phyloP scores from a whole-genome alignment of 768 basidiomycete genomes.

The Boletus sp. region DNA sequence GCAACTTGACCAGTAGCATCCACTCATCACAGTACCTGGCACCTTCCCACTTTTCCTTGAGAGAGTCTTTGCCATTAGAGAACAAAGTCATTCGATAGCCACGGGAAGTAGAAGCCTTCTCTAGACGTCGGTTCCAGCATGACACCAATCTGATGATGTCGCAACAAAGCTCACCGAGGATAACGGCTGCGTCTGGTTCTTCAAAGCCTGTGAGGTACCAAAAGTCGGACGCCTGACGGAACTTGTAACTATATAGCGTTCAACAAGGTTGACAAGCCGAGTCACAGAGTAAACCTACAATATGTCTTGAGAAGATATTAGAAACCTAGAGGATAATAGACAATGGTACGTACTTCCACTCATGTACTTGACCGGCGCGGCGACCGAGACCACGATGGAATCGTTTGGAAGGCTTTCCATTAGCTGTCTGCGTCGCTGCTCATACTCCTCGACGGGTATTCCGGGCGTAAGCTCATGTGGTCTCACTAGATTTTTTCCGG shows the following conservation, averaged over 20 bases:
- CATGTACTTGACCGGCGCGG: conserved; percentile 85
- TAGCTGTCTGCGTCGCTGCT: conserved; percentile 59
- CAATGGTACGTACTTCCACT: conserved; percentile 57
- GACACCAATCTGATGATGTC: not conserved
- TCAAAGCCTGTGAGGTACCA: conserved; percentile 97
- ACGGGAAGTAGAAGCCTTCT: conserved; percentile 63
- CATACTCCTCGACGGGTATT: conserved; percentile 75
- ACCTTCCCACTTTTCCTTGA: conserved; percentile 91
- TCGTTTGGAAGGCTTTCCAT: conserved; percentile 73
- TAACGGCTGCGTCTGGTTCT: conserved; percentile 86
- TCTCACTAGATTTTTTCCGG: conserved; percentile 38
- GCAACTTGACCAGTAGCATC: not conserved
- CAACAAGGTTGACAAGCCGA: conserved; percentile 6
- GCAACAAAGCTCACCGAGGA: conserved; percentile 56
- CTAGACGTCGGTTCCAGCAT: conserved; percentile 34
- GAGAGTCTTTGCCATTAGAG: conserved; percentile 65
- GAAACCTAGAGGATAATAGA: conserved; percentile 6
- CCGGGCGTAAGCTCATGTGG: conserved; percentile 78
- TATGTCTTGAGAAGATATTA: conserved; percentile 46
- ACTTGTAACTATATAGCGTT: conserved; percentile 72
- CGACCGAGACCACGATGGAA: conserved; percentile 71
- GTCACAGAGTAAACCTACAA: conserved; percentile 53
- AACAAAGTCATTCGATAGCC: conserved; percentile 91
- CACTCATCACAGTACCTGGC: conserved; percentile 45
- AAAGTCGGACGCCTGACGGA: conserved; percentile 87